A percentile compares a stretch with the other conserved stretches of the same genome.
These are phyloP conservation scores for Detonula confervacea DNA, from an alignment of 352 stramenopile species.

Conservation along the genomic window DNA sequence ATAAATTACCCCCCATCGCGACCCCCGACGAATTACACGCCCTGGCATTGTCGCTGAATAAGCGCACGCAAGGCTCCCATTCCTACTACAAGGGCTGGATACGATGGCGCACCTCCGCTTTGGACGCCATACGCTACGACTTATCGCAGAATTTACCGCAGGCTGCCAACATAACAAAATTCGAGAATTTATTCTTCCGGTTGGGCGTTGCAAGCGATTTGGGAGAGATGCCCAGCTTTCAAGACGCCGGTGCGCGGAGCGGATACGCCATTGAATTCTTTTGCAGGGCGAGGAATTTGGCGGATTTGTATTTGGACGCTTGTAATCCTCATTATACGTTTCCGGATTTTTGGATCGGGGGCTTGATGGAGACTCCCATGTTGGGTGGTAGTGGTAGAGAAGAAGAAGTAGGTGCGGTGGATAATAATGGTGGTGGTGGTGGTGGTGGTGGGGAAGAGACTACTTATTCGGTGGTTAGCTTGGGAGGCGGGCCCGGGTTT, in stretches of 20 bases:
- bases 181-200: constrained; percentile 37
- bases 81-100: not conserved
- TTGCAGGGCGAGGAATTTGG: constrained; percentile 47
- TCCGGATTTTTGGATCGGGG: constrained; percentile 30
- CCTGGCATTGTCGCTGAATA: not conserved
- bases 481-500: constrained; percentile 66
- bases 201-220: constrained; percentile 58
- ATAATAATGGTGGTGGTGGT: not conserved
- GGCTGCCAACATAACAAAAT: not conserved
- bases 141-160: not conserved
- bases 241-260: constrained; percentile 41
- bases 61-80: not conserved
- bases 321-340: constrained; percentile 24
- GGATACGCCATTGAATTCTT: constrained; percentile 68
- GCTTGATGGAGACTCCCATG: constrained; percentile 21
- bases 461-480: constrained; percentile 21
- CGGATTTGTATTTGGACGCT: constrained; percentile 51
- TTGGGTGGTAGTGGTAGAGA: not conserved
- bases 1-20: not conserved
- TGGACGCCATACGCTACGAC: not conserved
- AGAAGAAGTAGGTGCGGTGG: not conserved
- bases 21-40: not conserved
- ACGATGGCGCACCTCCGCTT: not conserved
- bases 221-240: constrained; percentile 61
- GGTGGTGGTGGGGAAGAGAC: not conserved